These are phyloP conservation scores for Sarocladiaceae sp. DNA, from an alignment of 2,329 filamentous ascomycete genomes.

Conservation along the genomic window DNA sequence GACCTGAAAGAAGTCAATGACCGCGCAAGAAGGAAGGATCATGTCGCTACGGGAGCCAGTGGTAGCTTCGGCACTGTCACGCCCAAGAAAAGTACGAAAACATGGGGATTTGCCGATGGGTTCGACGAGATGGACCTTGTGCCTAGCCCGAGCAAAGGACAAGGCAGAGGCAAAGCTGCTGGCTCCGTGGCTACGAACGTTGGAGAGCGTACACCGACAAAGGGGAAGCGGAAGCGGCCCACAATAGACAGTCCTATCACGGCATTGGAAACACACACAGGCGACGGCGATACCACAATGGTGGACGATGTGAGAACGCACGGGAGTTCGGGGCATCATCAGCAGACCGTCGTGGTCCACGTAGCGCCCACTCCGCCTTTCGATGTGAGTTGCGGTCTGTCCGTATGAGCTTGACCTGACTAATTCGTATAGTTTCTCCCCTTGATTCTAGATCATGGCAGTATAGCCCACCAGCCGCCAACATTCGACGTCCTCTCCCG, in stretches of 20 bases:
- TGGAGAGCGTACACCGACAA: slow-evolving; percentile 57
- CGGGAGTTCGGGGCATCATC: background rate
- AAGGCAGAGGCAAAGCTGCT: slow-evolving; percentile 33
- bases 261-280: slow-evolving; percentile 50
- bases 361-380: slow-evolving; percentile 32
- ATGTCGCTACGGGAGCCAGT: slow-evolving; percentile 14
- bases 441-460: slow-evolving; percentile 59
- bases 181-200: slow-evolving; percentile 40
- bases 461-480: slow-evolving; percentile 49
- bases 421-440: slow-evolving; percentile 47
- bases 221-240: slow-evolving; percentile 67
- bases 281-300: slow-evolving; percentile 12
- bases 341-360: slow-evolving; percentile 2
- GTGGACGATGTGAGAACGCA: slow-evolving; percentile 20
- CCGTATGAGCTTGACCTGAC: background rate
- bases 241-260: slow-evolving; percentile 62
- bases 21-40: slow-evolving; percentile 43
- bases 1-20: slow-evolving; percentile 60
- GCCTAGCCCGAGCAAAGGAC: slow-evolving; percentile 48
- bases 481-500: slow-evolving; percentile 65
- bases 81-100: slow-evolving; percentile 54
- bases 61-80: slow-evolving; percentile 37
- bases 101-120: slow-evolving; percentile 63
- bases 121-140: slow-evolving; percentile 66
- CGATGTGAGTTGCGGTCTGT: slow-evolving; percentile 23